phyloP scores from a whole-genome alignment of 306 rosid genomes.

The Dryas alaskensis region DNA sequence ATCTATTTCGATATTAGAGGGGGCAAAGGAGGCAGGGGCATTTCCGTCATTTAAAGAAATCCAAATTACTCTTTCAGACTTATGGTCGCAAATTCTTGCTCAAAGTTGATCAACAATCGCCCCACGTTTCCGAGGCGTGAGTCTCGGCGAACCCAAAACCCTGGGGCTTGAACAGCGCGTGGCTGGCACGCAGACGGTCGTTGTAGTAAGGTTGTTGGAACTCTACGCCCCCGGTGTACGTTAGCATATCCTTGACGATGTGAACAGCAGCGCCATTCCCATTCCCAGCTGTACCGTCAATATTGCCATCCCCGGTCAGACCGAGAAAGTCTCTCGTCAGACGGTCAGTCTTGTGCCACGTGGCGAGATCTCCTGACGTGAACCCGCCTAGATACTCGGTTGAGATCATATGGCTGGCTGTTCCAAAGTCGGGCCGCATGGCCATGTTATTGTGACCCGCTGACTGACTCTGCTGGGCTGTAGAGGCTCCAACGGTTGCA shows the following conservation, averaged over 20 bases:
- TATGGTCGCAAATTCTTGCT: background rate
- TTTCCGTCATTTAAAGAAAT: background rate
- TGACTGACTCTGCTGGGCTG: conserved; percentile 28
- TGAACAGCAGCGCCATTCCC: conserved; percentile 18
- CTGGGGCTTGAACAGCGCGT: conserved; percentile 42
- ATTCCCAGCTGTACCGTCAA: background rate
- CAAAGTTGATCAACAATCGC: conserved; percentile 29
- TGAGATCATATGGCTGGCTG: conserved; percentile 22
- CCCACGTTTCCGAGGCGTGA: conserved; percentile 57
- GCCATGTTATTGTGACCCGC: conserved; percentile 21
- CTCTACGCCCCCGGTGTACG: conserved; percentile 54
- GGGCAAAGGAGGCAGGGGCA: too few species aligned
- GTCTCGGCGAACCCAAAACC: conserved; percentile 59
- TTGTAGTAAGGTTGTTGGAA: conserved; percentile 24
- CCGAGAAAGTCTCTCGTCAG: conserved; percentile 92
- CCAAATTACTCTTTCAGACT: conserved; percentile 16
- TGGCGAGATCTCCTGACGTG: conserved; percentile 24
- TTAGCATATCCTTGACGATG: conserved; percentile 55
- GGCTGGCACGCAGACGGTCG: conserved; percentile 28
- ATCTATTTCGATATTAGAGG: too few species aligned
- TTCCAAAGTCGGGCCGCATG: conserved; percentile 39
- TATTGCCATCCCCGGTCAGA: conserved; percentile 38
- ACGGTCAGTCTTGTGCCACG: conserved; percentile 52
- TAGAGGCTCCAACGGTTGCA: conserved; percentile 54
- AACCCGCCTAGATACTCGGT: conserved; percentile 38